Conservation (phyloP, 352 stramenopile genomes). For the Phytophthora podocarpi region DNA sequence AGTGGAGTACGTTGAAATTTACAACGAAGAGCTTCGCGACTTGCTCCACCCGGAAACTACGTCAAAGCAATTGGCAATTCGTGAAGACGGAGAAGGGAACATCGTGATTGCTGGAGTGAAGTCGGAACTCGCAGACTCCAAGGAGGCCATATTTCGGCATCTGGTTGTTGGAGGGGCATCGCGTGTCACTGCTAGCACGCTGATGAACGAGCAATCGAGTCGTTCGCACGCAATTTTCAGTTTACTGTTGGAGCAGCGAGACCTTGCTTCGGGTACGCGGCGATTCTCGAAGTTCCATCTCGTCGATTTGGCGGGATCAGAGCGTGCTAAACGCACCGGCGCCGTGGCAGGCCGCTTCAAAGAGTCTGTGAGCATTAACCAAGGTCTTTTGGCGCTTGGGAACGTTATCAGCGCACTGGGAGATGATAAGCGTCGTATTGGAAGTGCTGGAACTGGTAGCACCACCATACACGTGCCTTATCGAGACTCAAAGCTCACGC, state of each 20-base stretch:
- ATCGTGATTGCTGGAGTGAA: slow-evolving; percentile 86
- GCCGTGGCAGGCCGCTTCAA: slow-evolving; percentile 89
- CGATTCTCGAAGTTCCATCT: slow-evolving; percentile 93
- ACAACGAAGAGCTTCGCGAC: slow-evolving; percentile 98
- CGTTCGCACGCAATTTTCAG: slow-evolving; percentile 92
- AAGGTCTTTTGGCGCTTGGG: slow-evolving; percentile 93
- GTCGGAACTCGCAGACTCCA: slow-evolving; percentile 72
- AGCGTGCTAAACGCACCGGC: slow-evolving; percentile 93
- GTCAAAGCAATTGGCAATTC: slow-evolving; percentile 81
- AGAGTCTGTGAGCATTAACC: slow-evolving; percentile 97
- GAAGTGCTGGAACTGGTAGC: slow-evolving; percentile 27
- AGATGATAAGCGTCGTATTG: slow-evolving; percentile 85
- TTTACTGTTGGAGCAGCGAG: slow-evolving; percentile 80
- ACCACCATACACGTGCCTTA: slow-evolving; percentile 83
- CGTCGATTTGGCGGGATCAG: slow-evolving; percentile 95
- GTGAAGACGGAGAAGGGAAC: slow-evolving; percentile 78
- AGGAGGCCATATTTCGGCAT: slow-evolving; percentile 85
- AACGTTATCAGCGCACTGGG: slow-evolving; percentile 96
- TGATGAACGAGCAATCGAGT: slow-evolving; percentile 92
- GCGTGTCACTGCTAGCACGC: slow-evolving; percentile 82
- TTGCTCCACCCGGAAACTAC: slow-evolving; percentile 88
- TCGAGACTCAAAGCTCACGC: slow-evolving; percentile 91
- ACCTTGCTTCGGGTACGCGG: slow-evolving; percentile 44
- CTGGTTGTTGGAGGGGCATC: slow-evolving; percentile 80
- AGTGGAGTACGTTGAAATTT: slow-evolving; percentile 98